A percentile compares a stretch with the other conserved stretches of the same genome.
Conservation (phyloP, 1,284 basidiomycete species). For the Naganishia liquefaciens region DNA sequence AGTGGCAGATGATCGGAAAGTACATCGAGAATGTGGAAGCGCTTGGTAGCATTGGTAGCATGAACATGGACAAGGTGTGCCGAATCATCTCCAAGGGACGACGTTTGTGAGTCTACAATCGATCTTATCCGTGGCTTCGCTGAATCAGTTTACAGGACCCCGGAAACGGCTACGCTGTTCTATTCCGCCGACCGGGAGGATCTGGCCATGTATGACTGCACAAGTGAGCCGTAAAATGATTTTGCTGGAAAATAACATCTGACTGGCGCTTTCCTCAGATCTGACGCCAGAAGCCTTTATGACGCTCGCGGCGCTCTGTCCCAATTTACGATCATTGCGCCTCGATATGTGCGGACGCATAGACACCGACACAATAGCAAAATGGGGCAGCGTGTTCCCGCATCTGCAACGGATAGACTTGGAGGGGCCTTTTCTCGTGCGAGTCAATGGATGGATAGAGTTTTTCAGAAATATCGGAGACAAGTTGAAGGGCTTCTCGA, state of each 20-base stretch:
- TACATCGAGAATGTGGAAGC: slow-evolving; percentile 89
- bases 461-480: slow-evolving; percentile 70
- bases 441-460: slow-evolving; percentile 69
- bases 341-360: slow-evolving; percentile 88
- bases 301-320: slow-evolving; percentile 73
- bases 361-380: slow-evolving; percentile 65
- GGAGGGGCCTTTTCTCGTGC: slow-evolving; percentile 84
- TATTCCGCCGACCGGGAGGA: slow-evolving; percentile 59
- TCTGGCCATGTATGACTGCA: slow-evolving; percentile 84
- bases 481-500: slow-evolving; percentile 69
- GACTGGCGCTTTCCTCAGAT: slow-evolving; percentile 56
- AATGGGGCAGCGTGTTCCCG: slow-evolving; percentile 67
- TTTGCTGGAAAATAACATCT: neutral
- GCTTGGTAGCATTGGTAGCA: slow-evolving; percentile 76
- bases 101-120: slow-evolving; percentile 63
- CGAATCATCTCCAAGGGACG: slow-evolving; percentile 84
- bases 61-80: slow-evolving; percentile 78
- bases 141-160: slow-evolving; percentile 57
- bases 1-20: slow-evolving; percentile 69
- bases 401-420: slow-evolving; percentile 73
- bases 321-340: slow-evolving; percentile 71
- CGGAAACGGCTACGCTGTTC: slow-evolving; percentile 39
- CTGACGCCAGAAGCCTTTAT: slow-evolving; percentile 67
- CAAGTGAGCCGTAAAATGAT: slow-evolving; percentile 62
- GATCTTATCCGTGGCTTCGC: neutral